Evolutionary conservation across 2,329 filamentous ascomycete genomes (phyloP).

Genomic region (Fusarium torulosum): DNA sequence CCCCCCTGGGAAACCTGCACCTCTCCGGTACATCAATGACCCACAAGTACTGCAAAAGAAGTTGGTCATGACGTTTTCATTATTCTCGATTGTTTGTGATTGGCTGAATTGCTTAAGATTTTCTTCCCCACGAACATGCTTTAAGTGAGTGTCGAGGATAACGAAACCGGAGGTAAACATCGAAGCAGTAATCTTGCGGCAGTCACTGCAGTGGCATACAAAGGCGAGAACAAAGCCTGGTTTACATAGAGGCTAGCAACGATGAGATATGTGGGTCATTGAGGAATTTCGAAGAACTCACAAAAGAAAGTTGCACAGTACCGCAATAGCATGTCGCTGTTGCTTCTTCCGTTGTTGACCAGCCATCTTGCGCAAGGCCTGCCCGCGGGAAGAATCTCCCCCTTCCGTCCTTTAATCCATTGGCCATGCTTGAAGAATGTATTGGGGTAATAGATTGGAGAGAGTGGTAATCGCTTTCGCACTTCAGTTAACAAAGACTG

Average conservation of each 20-base stretch:
- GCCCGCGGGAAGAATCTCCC: conserved; percentile 25
- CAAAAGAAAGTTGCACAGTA: conserved; percentile 65
- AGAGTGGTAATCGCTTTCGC: too few species aligned
- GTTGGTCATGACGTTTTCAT: neutral
- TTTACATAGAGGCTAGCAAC: neutral
- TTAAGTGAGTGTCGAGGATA: conserved; percentile 59
- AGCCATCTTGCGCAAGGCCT: conserved; percentile 57
- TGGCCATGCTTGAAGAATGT: too few species aligned
- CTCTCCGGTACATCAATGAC: neutral
- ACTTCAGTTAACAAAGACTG: too few species aligned
- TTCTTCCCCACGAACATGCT: conserved; percentile 64
- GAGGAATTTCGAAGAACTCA: conserved; percentile 50
- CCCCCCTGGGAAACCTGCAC: neutral
- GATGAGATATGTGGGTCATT: rapidly evolving
- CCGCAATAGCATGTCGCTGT: conserved; percentile 72
- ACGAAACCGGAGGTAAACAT: conserved; percentile 73
- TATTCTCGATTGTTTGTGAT: conserved; percentile 57
- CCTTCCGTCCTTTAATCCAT: too few species aligned
- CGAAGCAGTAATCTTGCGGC: conserved; percentile 71
- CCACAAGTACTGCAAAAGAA: conserved; percentile 1
- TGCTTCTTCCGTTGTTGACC: conserved; percentile 60
- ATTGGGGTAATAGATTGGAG: too few species aligned
- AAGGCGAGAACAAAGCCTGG: conserved; percentile 63
- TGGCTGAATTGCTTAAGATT: conserved; percentile 63
- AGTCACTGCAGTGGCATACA: conserved; percentile 72